Base-by-base conservation (phyloP, 345 rosid genomes). In the Sisymbrium irio region DNA sequence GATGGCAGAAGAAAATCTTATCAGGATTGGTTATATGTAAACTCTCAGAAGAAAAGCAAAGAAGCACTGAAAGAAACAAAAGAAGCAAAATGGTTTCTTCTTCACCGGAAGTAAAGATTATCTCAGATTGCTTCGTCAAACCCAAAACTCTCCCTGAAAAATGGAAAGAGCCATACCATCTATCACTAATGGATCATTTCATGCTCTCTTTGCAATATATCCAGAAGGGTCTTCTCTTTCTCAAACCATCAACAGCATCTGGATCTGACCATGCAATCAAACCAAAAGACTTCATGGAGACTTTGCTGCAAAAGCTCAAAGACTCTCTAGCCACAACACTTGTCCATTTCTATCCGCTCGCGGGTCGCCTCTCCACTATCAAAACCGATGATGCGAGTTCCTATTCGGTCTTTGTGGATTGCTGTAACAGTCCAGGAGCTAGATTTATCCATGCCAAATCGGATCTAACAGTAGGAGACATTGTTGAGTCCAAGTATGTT, bases 341-440 rank as follows among this genome's bases (percentile, higher is more conserved):
- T 0, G 77, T 80, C 50, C 87, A 85, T 73, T 89, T 84, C 82
- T 88, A 87, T 67, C 96, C 89, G 0, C 86, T 90, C 0, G 76
- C 93, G 0, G 93, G 98, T 59, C 87, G 97, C 9, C 80, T 90
- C 4, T 84, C 89, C 0, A 57, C 72, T 19, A 13, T 3, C 2
- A 64, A 25, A 40, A 64, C 49, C 2, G 65, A 79, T 0, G 65
- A 75, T 75, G 82, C 88, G 0, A 73, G 78, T 8, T 78, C 86
- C 4, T 67, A 76, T 36, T 75, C 76, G 0, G 74, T 93, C 51
- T 87, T 53, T 62, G 87, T 87, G 4, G 93, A 88, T 15, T 84
- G 87, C 78, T 54, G 20, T 13, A 66, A 88, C 80, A 84, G 96
- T 72, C 89, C 88, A 5, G 93, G 96, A 7, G 97, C 91, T n/a